phyloP scores from a whole-genome alignment of 1,139 yeast genomes.

The Suhomyces anneliseae region DNA sequence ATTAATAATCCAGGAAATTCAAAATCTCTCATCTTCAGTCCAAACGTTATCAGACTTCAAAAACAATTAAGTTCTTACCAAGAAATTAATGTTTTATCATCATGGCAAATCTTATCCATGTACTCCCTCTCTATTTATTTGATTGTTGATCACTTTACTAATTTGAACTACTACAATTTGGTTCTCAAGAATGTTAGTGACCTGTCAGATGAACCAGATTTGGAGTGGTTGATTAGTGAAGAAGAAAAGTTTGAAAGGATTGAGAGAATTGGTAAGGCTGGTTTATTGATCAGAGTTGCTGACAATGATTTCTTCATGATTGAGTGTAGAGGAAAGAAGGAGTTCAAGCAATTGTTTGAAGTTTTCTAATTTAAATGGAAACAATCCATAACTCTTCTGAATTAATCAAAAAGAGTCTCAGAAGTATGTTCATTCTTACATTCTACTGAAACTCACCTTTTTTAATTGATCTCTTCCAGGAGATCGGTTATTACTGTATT shows the following conservation, averaged over 20 bases:
- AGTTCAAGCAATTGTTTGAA: constrained; percentile 36
- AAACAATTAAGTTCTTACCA: constrained; percentile 35
- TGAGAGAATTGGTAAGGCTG: constrained; percentile 48
- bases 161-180: constrained; percentile 32
- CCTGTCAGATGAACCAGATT: constrained; percentile 18
- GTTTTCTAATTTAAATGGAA: constrained; percentile 20
- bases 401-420: background rate
- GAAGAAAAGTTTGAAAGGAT: constrained; percentile 31
- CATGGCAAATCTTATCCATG: constrained; percentile 49
- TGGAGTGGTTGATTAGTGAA: constrained; percentile 38
- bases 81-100: constrained; percentile 35
- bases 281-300: constrained; percentile 37
- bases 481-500: background rate
- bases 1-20: constrained; percentile 17
- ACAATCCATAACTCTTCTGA: background rate
- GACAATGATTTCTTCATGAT: constrained; percentile 41
- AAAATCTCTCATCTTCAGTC: constrained; percentile 24
- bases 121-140: constrained; percentile 31
- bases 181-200: constrained; percentile 20
- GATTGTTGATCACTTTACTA: constrained; percentile 28
- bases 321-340: constrained; percentile 49
- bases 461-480: no score
- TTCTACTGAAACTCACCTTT: no score
- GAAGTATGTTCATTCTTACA: no score
- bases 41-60: constrained; percentile 42